These are phyloP conservation scores for Brassica juncea DNA, from an alignment of 345 rosid species.

Conservation along the genomic window DNA sequence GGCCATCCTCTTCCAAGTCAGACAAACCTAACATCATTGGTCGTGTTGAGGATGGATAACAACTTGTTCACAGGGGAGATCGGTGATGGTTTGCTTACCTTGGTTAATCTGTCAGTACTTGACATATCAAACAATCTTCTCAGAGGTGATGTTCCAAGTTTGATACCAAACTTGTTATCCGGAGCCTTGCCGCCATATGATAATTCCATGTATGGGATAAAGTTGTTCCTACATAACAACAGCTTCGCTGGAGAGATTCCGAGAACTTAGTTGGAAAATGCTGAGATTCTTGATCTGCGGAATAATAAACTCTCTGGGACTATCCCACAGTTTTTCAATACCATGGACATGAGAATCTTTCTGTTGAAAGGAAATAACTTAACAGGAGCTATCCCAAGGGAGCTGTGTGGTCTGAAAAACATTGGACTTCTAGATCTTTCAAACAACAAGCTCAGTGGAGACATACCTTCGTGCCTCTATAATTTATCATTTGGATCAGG, in stretches of 20 bases:
- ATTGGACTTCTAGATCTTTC: not conserved
- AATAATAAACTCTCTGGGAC: too few relatives aligned
- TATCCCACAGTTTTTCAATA: not conserved
- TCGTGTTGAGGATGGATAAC: not conserved
- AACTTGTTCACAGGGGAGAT: not conserved
- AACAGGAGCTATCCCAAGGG: not conserved
- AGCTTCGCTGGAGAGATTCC: not conserved
- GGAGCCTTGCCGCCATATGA: not conserved
- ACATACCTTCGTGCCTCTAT: not conserved
- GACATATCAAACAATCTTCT: not conserved
- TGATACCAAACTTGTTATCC: not conserved
- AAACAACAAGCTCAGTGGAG: not conserved
- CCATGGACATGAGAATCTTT: not conserved
- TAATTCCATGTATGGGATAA: not conserved
- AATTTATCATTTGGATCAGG: not conserved
- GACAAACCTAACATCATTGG: not conserved
- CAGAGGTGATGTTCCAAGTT: not conserved
- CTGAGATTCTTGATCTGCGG: not conserved
- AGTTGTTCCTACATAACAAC: not conserved
- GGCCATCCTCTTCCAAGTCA: not conserved
- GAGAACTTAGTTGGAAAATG: not conserved
- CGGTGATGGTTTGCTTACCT: not conserved
- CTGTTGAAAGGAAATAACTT: not conserved
- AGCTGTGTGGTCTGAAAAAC: not conserved
- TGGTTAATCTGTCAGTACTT: not conserved